These are phyloP conservation scores for Mucor lusitanicus DNA, from an alignment of 371 early-diverging fungal species.

Conservation along the genomic window DNA sequence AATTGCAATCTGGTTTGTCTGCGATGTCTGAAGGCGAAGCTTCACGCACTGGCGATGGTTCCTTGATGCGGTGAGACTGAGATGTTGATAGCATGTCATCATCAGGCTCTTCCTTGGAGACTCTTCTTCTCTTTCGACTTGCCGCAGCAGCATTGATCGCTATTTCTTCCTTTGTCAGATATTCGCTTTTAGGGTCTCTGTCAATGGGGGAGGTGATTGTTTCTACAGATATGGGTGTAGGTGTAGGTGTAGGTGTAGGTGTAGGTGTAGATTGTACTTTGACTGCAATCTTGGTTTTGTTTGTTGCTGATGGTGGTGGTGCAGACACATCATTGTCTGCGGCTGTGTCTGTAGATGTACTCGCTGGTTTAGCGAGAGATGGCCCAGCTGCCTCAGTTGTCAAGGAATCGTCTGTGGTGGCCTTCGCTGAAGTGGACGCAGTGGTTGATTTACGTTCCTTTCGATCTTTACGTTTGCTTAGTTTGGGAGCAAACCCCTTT, in stretches of 20 bases:
- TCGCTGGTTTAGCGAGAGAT: background rate
- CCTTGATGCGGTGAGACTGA: background rate
- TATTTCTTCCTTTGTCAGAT: slow-evolving; percentile 10
- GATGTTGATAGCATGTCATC: background rate
- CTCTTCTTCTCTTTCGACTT: background rate
- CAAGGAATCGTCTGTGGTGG: slow-evolving; percentile 22
- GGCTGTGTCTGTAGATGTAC: background rate
- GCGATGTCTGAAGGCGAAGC: background rate
- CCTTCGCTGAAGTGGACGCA: slow-evolving; percentile 17
- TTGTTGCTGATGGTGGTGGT: background rate
- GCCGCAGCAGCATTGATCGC: slow-evolving; percentile 5
- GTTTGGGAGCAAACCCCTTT: slow-evolving; percentile 27
- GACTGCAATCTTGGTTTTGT: background rate
- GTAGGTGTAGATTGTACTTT: background rate
- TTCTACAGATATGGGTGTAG: too few species aligned
- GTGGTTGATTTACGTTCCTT: background rate
- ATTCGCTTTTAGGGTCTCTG: background rate
- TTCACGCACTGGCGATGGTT: background rate
- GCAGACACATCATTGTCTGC: background rate
- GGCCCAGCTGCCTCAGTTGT: background rate
- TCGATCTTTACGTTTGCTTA: slow-evolving; percentile 6
- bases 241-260: too few species aligned
- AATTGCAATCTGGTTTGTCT: background rate
- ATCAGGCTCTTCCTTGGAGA: background rate
- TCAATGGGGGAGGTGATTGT: background rate